Evolutionary conservation across 768 basidiomycete species (phyloP), one percentile per base, ranked within the genome.

Genomic region (Kwoniella europaea): DNA sequence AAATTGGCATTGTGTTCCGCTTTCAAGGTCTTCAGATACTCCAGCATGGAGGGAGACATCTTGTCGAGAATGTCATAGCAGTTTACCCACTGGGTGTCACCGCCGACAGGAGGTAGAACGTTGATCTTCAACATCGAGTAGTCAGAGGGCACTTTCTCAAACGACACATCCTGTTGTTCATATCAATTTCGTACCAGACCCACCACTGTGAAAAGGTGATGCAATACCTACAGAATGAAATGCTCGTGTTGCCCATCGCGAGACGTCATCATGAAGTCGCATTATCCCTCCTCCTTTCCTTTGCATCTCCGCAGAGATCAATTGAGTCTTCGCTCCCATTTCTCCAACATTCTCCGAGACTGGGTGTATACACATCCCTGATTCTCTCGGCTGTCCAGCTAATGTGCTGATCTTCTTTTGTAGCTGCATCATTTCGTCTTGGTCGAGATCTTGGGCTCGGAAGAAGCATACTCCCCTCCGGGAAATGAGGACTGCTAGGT

Each of bases 401-500:
- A 78, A 68, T 22, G 77, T 72, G 15, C 80, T 81, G 10, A 85
- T 62, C 22, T 65, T 58, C 2, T 76, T 43, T 0, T 74, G 79
- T 43, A 85, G 74, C 0, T 57, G 53, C 54, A 74, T 78, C 60
- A 83, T 75, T 41, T 83, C 76, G 16, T 80, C 78, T 6, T 72
- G 70, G 7, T 68, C 71, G 29, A 83, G 62, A 13, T 83, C 75
- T 65, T 85, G 84, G 18, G 73, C 77, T 41, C 79, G 68, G 79
- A 85, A 84, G 76, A 84, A 83, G 61, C 79, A 81, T 68, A 85
- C 83, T 0, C 84, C 84, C 18, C 82, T 74, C 10, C 74, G 73
- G 2, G 83, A 83, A 63, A 85, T 75, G 53, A 89, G 85, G 2
- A 85, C 85, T 0, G 89, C 88, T 6, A 90, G 86, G 74, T 89